These are phyloP conservation scores for Beauveria rudraprayagi DNA, from an alignment of 2,329 filamentous ascomycete species.

Conservation along the genomic window DNA sequence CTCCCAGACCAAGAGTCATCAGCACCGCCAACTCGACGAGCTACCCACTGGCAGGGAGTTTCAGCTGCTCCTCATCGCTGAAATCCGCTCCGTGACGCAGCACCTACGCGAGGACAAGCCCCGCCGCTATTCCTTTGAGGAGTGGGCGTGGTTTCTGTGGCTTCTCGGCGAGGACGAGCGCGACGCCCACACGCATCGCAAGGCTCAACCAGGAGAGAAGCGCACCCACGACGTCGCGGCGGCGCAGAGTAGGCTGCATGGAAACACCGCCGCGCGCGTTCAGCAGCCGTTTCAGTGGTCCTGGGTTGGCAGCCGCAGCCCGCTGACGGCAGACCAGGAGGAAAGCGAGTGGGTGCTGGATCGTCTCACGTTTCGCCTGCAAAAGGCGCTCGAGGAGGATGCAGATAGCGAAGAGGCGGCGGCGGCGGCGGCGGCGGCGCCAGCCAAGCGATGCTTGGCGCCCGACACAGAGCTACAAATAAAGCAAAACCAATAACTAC, in stretches of 20 bases:
- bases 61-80: conserved; percentile 59
- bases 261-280: conserved; percentile 19
- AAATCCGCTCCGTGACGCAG: conserved; percentile 58
- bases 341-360: conserved; percentile 70
- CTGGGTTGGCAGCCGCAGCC: conserved; percentile 63
- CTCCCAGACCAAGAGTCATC: conserved; percentile 17
- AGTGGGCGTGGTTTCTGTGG: conserved; percentile 79
- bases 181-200: conserved; percentile 41
- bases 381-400: conserved; percentile 21
- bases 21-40: conserved; percentile 28
- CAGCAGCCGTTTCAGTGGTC: conserved; percentile 47
- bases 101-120: conserved; percentile 51
- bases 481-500: neutral
- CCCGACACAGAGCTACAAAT: neutral
- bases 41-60: conserved; percentile 42
- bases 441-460: neutral
- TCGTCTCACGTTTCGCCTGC: conserved; percentile 48
- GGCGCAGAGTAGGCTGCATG: conserved; percentile 1
- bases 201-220: conserved; percentile 23
- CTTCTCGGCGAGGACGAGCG: conserved; percentile 63
- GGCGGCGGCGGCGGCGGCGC: neutral
- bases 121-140: conserved; percentile 67
- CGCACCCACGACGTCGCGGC: conserved; percentile 11
- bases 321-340: conserved; percentile 58
- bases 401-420: conserved; percentile 13